Base-by-base conservation (phyloP, 2,329 filamentous ascomycete genomes). In the Emydomyces testavorans region DNA sequence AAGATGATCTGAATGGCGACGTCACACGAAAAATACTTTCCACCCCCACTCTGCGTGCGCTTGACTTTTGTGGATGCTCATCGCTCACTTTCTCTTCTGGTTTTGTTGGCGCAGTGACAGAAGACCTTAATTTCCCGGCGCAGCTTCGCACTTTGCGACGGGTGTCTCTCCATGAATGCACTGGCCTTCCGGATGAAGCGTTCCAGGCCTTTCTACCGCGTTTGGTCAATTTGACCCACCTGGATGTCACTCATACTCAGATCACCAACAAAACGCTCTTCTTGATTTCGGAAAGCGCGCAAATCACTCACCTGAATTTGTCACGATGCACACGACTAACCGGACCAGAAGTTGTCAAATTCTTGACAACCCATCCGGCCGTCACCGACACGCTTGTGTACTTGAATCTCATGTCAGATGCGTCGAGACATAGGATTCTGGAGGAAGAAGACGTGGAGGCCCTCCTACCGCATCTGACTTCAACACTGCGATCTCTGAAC, bases 11-110 rank as follows among this genome's bases (percentile, higher is more conserved):
- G 39, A 76, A 79, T 56, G 70, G 71, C n/a, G 70, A 75, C 13
- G 81, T 90, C 15, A 65, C 90, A 36, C 71, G 73, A 52, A 87
- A 85, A 64, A 68, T 92, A 35, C 79, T 90, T 58, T 78, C 78
- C 7, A 71, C 87, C 51, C 77, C 79, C 1, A 67, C 69, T 35
- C 66, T 92, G 46, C 72, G 75, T 51, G 83, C 82, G 1, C 58
- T 90, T 18, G 85, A 92, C 62, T 83, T 90, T 59, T 86, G 83
- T 56, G 85, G 81, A 49, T 85, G 82, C 65, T 82, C 83, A 10
- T 83, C 82, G 3, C 65, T 72, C 10, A 63, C 65, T 3, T 90
- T 90, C 71, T 80, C 79, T 56, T 71, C 75, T 40, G 71, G 80
- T 0, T 85, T 89, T 62, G 67, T 71, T 34, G 68, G 75, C 7